A percentile compares a stretch with the other conserved stretches of the same genome.
Evolutionary conservation across 768 basidiomycete species (phyloP).

Genomic region (Boletus tylopilopsis): DNA sequence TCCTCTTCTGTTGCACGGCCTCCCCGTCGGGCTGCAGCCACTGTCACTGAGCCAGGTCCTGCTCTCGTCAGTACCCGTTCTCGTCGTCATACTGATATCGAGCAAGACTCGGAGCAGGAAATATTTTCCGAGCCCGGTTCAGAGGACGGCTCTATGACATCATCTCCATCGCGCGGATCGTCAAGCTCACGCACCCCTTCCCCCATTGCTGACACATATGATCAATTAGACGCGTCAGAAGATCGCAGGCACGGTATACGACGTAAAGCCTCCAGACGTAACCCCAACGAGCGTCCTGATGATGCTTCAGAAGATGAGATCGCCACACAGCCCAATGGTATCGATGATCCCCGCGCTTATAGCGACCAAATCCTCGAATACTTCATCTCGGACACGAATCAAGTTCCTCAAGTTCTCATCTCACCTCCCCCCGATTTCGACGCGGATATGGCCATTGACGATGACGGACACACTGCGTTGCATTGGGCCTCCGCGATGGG

Average conservation of each 20-base stretch:
- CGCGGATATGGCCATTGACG: slow-evolving; percentile 94
- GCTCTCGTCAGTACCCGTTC: slow-evolving; percentile 50
- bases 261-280: slow-evolving; percentile 47
- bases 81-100: slow-evolving; percentile 45
- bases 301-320: slow-evolving; percentile 44
- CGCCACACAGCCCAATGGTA: slow-evolving; percentile 39
- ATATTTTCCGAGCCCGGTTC: slow-evolving; percentile 66
- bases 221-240: slow-evolving; percentile 23
- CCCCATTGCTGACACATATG: slow-evolving; percentile 56
- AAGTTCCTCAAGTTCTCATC: slow-evolving; percentile 84
- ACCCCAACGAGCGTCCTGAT: slow-evolving; percentile 43
- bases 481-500: slow-evolving; percentile 99
- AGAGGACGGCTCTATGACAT: slow-evolving; percentile 88
- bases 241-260: slow-evolving; percentile 36
- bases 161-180: slow-evolving; percentile 81
- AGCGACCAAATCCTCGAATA: slow-evolving; percentile 97
- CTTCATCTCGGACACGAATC: slow-evolving; percentile 95
- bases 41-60: slow-evolving; percentile 14
- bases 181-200: slow-evolving; percentile 94
- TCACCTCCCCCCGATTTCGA: slow-evolving; percentile 89
- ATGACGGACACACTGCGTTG: slow-evolving; percentile 93
- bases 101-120: slow-evolving; percentile 61
- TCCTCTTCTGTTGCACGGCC: slow-evolving; percentile 46
- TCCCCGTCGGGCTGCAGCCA: slow-evolving; percentile 22
- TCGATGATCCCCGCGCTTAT: slow-evolving; percentile 63